Evolutionary conservation across 345 rosid genomes (phyloP).

Genomic region (Gossypium australe): DNA sequence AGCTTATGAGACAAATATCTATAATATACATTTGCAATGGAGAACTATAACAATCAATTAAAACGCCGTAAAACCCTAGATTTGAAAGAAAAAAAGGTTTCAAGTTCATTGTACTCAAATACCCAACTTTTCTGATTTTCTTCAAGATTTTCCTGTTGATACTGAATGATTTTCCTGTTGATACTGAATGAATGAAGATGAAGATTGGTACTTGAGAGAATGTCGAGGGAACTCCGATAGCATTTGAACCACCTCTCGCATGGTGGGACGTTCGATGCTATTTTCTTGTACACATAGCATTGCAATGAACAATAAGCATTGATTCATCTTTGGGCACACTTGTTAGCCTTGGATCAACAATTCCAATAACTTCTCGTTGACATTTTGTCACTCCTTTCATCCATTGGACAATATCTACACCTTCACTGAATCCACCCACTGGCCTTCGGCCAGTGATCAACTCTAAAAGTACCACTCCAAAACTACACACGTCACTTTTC

Average conservation of each 20-base stretch:
- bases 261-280: constrained; percentile 56
- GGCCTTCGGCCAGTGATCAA: constrained; percentile 53
- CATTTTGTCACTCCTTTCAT: constrained; percentile 29
- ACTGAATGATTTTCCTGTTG: too few relatives aligned
- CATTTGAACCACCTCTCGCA: constrained; percentile 76
- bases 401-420: constrained; percentile 69
- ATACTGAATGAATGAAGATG: constrained; percentile 20
- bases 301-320: constrained; percentile 50
- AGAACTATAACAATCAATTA: constrained; percentile 16
- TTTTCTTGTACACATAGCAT: constrained; percentile 60
- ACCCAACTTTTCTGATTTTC: constrained; percentile 17
- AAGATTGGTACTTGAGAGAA: constrained; percentile 15
- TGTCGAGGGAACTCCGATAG: constrained; percentile 37
- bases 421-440: constrained; percentile 55
- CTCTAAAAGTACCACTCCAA: constrained; percentile 59
- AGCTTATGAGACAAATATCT: background rate
- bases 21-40: constrained; percentile 20
- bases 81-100: background rate
- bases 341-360: constrained; percentile 42
- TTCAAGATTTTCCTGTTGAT: constrained; percentile 12
- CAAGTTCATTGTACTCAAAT: background rate
- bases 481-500: constrained; percentile 76
- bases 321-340: constrained; percentile 47
- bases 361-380: constrained; percentile 30
- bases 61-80: background rate